A percentile compares a stretch with the other conserved stretches of the same genome.
Evolutionary conservation across 2,329 filamentous ascomycete genomes (phyloP).

Genomic region (Fusarium cicatricum): DNA sequence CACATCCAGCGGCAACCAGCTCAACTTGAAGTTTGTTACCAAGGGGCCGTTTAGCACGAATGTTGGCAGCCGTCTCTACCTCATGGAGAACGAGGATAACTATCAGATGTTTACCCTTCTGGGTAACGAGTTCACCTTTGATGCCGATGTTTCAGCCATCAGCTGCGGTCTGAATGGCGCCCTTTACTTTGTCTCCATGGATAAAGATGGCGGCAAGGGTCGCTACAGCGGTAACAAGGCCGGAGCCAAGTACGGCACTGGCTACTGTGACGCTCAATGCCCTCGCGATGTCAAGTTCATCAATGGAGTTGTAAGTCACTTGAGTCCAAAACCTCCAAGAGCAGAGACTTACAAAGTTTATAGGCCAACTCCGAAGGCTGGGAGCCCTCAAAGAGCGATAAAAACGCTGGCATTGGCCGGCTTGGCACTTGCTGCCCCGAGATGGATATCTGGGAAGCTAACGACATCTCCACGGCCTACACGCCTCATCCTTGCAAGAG

Average conservation of each 20-base stretch:
- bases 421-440: conserved; percentile 68
- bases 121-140: conserved; percentile 76
- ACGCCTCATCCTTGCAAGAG: conserved; percentile 71
- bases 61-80: conserved; percentile 67
- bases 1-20: conserved; percentile 58
- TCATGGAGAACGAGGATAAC: conserved; percentile 67
- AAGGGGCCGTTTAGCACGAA: conserved; percentile 57
- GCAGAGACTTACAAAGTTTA: conserved; percentile 41
- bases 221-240: conserved; percentile 61
- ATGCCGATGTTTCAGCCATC: conserved; percentile 73
- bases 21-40: conserved; percentile 67
- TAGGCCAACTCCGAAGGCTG: conserved; percentile 63
- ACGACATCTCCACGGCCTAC: conserved; percentile 68
- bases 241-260: conserved; percentile 68
- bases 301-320: conserved; percentile 54
- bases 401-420: conserved; percentile 61
- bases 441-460: conserved; percentile 72
- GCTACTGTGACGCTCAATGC: conserved; percentile 62
- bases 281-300: conserved; percentile 66
- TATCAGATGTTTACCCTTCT: conserved; percentile 73
- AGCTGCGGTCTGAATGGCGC: conserved; percentile 77
- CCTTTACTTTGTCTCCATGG: conserved; percentile 72
- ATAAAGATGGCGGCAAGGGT: conserved; percentile 61
- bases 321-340: not conserved
- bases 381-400: conserved; percentile 59